Evolutionary conservation across 2,329 filamentous ascomycete genomes (phyloP).

Genomic region (Monilinia polystroma): DNA sequence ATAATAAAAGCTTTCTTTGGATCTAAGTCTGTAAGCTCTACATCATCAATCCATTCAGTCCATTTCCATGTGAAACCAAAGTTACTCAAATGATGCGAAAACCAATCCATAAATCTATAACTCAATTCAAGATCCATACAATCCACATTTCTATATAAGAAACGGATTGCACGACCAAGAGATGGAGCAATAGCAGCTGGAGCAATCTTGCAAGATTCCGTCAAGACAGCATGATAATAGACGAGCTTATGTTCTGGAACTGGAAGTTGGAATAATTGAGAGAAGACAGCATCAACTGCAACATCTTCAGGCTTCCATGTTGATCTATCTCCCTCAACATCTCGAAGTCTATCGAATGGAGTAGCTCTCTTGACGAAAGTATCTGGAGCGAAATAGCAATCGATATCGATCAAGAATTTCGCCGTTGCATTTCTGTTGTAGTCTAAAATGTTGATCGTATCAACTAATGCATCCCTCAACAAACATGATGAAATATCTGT

Average conservation of each 20-base stretch:
- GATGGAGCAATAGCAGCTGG: conserved; percentile 95
- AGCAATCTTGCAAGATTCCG: conserved; percentile 92
- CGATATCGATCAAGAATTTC: conserved; percentile 87
- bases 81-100: conserved; percentile 95
- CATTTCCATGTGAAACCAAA: conserved; percentile 99
- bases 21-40: conserved; percentile 71
- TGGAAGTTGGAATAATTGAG: conserved; percentile 86
- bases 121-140: conserved; percentile 82
- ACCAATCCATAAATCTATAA: conserved; percentile 94
- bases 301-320: conserved; percentile 99
- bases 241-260: conserved; percentile 88
- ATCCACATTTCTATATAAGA: conserved; percentile 79
- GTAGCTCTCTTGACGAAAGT: conserved; percentile 94
- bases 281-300: conserved; percentile 95
- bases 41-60: conserved; percentile 92
- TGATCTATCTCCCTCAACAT: conserved; percentile 61
- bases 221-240: conserved; percentile 94
- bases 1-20: conserved; percentile 92
- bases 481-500: conserved; percentile 76
- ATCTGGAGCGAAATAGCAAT: conserved; percentile 86
- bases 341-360: conserved; percentile 83
- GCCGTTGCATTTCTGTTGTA: conserved; percentile 88
- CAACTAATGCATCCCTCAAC: conserved; percentile 79
- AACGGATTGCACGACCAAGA: conserved; percentile 88
- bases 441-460: conserved; percentile 91